These are phyloP conservation scores for Cercospora citrullina DNA, from an alignment of 2,329 filamentous ascomycete genomes.

Conservation along the genomic window DNA sequence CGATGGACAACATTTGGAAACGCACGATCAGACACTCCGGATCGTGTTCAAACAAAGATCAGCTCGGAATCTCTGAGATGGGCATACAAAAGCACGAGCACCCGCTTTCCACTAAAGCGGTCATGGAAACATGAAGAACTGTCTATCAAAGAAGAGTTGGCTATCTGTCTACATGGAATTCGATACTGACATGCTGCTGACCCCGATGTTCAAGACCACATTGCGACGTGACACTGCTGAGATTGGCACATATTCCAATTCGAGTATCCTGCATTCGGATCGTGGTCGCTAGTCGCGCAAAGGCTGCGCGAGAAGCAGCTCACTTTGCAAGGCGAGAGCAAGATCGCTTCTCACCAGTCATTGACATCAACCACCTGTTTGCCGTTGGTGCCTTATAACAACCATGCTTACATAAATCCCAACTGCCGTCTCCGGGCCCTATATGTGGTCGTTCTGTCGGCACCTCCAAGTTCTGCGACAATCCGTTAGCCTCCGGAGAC, in stretches of 20 bases:
- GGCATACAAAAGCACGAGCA: background rate
- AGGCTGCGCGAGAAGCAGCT: background rate
- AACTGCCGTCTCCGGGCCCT: conserved; percentile 13
- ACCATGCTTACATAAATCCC: conserved; percentile 7
- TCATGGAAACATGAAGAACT: background rate
- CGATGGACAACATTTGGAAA: background rate
- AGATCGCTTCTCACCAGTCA: too few relatives aligned
- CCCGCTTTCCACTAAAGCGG: background rate
- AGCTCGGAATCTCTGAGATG: background rate
- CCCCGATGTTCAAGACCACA: background rate
- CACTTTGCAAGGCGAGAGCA: too few relatives aligned
- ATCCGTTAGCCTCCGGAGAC: conserved; percentile 4
- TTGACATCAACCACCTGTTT: too few relatives aligned
- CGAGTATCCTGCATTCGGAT: background rate
- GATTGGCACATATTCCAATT: too few relatives aligned
- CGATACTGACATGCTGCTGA: background rate
- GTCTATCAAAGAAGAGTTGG: background rate
- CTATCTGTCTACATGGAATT: background rate
- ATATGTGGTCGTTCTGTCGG: conserved; percentile 16
- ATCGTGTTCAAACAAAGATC: background rate
- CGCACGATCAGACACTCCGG: background rate
- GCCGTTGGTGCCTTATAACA: background rate
- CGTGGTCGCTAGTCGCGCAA: background rate
- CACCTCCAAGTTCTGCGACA: conserved; percentile 13
- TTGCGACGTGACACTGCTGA: background rate